Percentiles rank a stretch among this genome's conserved stretches.
Conservation (phyloP, 139 green algal genomes). For the Micromonas commoda region DNA sequence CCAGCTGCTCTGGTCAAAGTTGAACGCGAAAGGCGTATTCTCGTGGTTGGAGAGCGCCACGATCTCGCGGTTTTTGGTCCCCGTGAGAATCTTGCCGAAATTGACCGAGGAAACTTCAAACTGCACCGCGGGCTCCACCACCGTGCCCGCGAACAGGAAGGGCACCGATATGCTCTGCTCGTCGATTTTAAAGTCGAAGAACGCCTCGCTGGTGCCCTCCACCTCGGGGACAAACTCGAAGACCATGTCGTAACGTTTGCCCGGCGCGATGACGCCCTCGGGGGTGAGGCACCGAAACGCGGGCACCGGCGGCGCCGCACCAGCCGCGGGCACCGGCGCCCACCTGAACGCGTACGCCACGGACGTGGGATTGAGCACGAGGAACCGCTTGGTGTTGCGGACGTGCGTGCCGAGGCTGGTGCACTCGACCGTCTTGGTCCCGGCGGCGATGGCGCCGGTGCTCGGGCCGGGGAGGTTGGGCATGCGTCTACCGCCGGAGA, state of each 20-base stretch:
- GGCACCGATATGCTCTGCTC: slow-evolving; percentile 57
- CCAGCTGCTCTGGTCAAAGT: slow-evolving; percentile 60
- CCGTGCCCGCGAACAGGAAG: slow-evolving; percentile 63
- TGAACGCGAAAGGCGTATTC: slow-evolving; percentile 62
- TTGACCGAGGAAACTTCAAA: slow-evolving; percentile 61
- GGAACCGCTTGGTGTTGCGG: slow-evolving; percentile 68
- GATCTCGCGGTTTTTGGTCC: slow-evolving; percentile 15
- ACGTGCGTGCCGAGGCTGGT: slow-evolving; percentile 56
- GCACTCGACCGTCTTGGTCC: slow-evolving; percentile 65
- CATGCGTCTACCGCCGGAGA: slow-evolving; percentile 48
- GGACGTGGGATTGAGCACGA: slow-evolving; percentile 71
- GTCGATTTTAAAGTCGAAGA: slow-evolving; percentile 68
- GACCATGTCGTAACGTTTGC: slow-evolving; percentile 69
- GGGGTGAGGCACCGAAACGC: slow-evolving; percentile 32
- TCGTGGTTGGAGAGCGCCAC: slow-evolving; percentile 62
- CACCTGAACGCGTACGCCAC: slow-evolving; percentile 72
- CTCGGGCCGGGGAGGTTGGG: slow-evolving; percentile 50
- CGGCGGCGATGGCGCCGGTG: slow-evolving; percentile 53
- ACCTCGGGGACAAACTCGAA: slow-evolving; percentile 62
- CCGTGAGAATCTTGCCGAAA: slow-evolving; percentile 53
- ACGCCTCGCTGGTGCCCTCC: slow-evolving; percentile 51
- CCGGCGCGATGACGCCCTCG: slow-evolving; percentile 46
- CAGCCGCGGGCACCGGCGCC: slow-evolving; percentile 30
- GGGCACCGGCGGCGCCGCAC: background rate
- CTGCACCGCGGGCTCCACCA: slow-evolving; percentile 58